phyloP scores from a whole-genome alignment of 371 early-diverging fungal genomes.

The Furculomyces boomerangus region DNA sequence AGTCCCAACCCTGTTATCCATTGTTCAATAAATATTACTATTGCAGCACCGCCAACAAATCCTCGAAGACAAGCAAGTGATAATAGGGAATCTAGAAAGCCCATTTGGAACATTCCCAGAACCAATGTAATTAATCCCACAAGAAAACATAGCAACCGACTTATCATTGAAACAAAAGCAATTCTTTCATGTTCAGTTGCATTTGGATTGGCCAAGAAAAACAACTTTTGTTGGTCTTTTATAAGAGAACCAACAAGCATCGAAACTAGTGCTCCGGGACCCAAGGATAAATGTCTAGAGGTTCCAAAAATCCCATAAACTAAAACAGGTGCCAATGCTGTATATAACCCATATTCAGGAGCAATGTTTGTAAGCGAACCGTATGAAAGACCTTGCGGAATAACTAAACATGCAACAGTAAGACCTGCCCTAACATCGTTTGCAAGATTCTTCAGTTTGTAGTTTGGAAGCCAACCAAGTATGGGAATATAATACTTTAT shows the following conservation, averaged over 20 bases:
- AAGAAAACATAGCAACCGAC: constrained; percentile 56
- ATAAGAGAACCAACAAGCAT: constrained; percentile 53
- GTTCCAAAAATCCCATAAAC: constrained; percentile 84
- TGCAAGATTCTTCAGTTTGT: constrained; percentile 19
- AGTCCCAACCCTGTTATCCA: constrained; percentile 56
- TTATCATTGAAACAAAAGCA: constrained; percentile 36
- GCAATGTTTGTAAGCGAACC: constrained; percentile 66
- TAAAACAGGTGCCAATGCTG: constrained; percentile 59
- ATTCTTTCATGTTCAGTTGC: constrained; percentile 26
- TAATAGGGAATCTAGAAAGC: constrained; percentile 86
- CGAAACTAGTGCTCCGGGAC: constrained; percentile 83
- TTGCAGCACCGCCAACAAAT: constrained; percentile 79
- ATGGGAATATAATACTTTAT: constrained; percentile 71
- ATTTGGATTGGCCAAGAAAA: constrained; percentile 34
- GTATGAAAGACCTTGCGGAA: constrained; percentile 81
- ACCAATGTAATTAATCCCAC: constrained; percentile 79
- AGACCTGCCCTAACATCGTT: constrained; percentile 66
- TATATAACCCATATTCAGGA: constrained; percentile 74
- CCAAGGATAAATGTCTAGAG: constrained; percentile 80
- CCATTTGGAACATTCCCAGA: constrained; percentile 81
- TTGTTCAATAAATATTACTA: constrained; percentile 77
- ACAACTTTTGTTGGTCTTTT: constrained; percentile 14
- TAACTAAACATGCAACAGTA: constrained; percentile 68
- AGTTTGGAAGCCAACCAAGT: constrained; percentile 69
- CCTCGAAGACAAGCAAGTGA: constrained; percentile 79